Evolutionary conservation across 371 early-diverging fungal genomes (phyloP), one percentile per base, ranked within the genome.

Genomic region (Coemansia sp.): DNA sequence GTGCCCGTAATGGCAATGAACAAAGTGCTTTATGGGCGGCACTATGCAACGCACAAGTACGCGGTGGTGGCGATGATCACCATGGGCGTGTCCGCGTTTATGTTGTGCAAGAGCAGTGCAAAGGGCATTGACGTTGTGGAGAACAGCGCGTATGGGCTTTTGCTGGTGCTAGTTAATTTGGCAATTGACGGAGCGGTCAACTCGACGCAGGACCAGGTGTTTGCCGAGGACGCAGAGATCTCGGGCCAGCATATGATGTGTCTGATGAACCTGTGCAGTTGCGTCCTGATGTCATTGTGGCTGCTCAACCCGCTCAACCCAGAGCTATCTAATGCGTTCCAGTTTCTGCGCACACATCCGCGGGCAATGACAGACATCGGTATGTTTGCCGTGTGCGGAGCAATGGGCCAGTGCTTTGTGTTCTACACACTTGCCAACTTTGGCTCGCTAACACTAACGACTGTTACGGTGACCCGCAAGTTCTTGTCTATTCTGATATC

Each of bases 191-290:
- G 99, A 26, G 80, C 92, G 27, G 93, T 92, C n/a, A 98, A 96
- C 84, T 90, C 95, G n/a, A 90, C 93, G 0, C 99, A 99, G 82
- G 99, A 99, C 80, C 90, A 92, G 62, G 89, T 97, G 40, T 95
- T 97, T 79, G 84, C 84, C 42, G 83, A 85, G 18, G 90, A 85
- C 82, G 84, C 85, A 40, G 67, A 80, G 34, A 61, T 83, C 16
- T 84, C 89, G 0, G 94, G 97, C 5, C 88, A 91, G 62, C 91
- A 93, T 50, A 96, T 99, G 97, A 99, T 99, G 99, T 91, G 93
- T 76, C 93, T 85, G 76, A 95, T 97, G 95, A 98, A 98, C 81
- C 71, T 91, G 18, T 85, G 92, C 73, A 87, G 92, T 40, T 83
- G 90, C 1, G 22, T 83, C 5, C 78, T 90, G 51, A 91, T 94